Base-by-base conservation (phyloP, 345 rosid genomes). In the Populus ilicifolia region DNA sequence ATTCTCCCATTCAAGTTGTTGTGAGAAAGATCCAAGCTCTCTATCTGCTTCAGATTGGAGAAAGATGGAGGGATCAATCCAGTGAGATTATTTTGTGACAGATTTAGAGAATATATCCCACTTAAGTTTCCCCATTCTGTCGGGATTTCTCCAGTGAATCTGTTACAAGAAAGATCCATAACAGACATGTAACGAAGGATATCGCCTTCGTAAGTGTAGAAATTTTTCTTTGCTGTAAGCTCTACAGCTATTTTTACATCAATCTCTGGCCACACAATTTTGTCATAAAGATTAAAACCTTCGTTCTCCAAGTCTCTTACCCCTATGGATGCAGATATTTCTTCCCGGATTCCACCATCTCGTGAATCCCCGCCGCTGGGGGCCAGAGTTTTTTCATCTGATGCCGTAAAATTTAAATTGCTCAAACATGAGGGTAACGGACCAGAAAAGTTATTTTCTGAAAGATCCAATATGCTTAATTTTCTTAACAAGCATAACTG, bases 11-110 rank as follows among this genome's bases (percentile, higher is more conserved):
- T 23, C 73, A 86, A 83, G 23, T 70, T 39, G 71, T 87, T 85
- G 72, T 66, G 69, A 1, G 83, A 87, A 56, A 80, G 72, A 65
- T 83, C 88, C 56, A 86, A 67, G 18, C 86, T 84, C 72, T 87
- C 88, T 4, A 89, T 6, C 0, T 82, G 27, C 5, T n/a, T 20
- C 5, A 86, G 20, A 17, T 73, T 44, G 25, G 83, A 84, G 59
- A 87, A 68, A 0, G 80, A 79, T 4, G 5, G 0, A 8, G 90
- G 90, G 52, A 87, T 75, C 1, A 65, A 0, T 30, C 69, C 39
- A 0, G 50, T 65, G n/a, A 89, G 73, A 0, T 61, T 68, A 8
- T 87, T 89, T 27, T 75, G 76, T 18, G 90, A 87, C 0, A 87
- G 38, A 61, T 87, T 89, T 38, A 89, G 52, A 5, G 77, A 0